Evolutionary conservation across 345 rosid species (phyloP), one percentile per base, ranked within the genome.

Genomic region (Cardamine chenopodiifolia): DNA sequence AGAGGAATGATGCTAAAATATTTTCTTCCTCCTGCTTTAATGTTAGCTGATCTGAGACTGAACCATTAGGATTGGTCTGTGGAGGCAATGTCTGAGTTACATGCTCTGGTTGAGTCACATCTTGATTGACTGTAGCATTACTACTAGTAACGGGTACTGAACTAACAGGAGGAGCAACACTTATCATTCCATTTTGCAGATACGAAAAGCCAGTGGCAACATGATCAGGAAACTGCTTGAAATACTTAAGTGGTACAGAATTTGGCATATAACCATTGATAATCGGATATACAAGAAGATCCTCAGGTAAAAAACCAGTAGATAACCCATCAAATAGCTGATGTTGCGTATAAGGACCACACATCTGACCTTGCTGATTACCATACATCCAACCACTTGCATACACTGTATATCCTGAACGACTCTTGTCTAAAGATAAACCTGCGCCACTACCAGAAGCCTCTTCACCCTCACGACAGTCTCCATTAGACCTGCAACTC

Each of bases 311-410:
- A 76, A 92, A 96, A 22, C 96, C 93, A 70, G 93, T 83, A 4
- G 84, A 86, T 67, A 96, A 74, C 12, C 98, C 98, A 63, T 92
- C 96, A 25, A 67, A 86, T 19, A 96, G 75, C 81, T 96, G 99
- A 20, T 92, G 88, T 53, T 89, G 92, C 49, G 92, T 80, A 58
- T 95, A 95, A 73, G 98, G 97, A 47, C 99, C 99, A 74, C 97
- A 92, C 94, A 95, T 86, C 72, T 87, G 88, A 22, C 96, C 90
- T 65, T 84, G 83, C 70, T 92, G 94, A 78, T 95, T 92, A 20
- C 81, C 62, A 50, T 92, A 92, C 94, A 83, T 90, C 99, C 99
- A 92, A 35, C 97, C 97, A 61, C 79, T 88, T 13, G 83, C 96
- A 84, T 73, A 83, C 4, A 81, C 78, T 0, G 68, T 57, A 59